These are phyloP conservation scores for Trichoderma sp. DNA, from an alignment of 2,329 filamentous ascomycete genomes.

Conservation along the genomic window DNA sequence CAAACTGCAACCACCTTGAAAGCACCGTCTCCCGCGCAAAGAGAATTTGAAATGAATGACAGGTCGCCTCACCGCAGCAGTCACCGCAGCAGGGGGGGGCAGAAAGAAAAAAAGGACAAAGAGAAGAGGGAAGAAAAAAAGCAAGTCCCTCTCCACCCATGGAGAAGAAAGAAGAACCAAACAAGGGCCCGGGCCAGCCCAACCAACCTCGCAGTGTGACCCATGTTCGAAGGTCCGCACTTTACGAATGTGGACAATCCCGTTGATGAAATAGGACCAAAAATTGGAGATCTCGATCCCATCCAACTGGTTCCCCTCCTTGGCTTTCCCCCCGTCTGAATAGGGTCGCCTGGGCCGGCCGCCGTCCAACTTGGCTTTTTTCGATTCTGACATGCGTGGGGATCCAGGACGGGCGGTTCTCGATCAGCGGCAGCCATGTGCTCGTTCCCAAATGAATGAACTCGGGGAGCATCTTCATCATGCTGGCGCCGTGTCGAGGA, in stretches of 20 bases:
- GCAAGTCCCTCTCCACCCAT: not conserved
- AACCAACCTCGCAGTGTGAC: conserved; percentile 3
- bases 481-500: no score
- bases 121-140: not conserved
- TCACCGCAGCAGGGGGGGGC: not conserved
- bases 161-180: not conserved
- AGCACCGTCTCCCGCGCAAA: not conserved
- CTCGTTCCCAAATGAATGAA: no score
- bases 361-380: not conserved
- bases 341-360: not conserved
- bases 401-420: not conserved
- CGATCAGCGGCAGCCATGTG: not conserved
- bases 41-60: not conserved
- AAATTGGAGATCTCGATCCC: conserved; percentile 26
- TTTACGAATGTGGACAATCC: conserved; percentile 16
- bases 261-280: conserved; percentile 4
- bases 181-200: conserved; percentile 3
- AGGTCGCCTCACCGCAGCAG: not conserved
- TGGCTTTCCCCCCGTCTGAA: not conserved
- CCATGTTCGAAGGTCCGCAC: conserved; percentile 7
- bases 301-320: conserved; percentile 12
- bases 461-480: no score
- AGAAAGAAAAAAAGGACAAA: not conserved
- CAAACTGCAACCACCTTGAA: not conserved
- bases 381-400: not conserved